Base-by-base conservation (phyloP, 257 asterid genomes). In the Eustoma russellianum region DNA sequence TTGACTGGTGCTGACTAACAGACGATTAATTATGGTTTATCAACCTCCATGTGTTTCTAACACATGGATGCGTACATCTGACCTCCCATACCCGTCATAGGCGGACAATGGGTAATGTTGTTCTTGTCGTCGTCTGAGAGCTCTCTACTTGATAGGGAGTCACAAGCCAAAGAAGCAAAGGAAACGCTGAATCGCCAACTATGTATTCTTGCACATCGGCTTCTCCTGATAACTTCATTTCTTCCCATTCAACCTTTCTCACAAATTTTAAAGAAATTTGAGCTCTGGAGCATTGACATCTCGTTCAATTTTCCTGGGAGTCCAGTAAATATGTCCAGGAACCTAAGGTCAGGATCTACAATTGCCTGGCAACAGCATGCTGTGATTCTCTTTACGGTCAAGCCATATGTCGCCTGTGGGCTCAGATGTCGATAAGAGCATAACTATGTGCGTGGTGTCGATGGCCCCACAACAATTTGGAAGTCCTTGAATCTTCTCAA, bases 401-500 rank as follows among this genome's bases (percentile, higher is more conserved):
- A 72, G 79, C 94, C 94, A 90, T 13, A 66, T 16, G 13, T 73
- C 73, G 4, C 84, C 83, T 41, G 77, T 77, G 7, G 58, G 77
- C 44, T 90, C 88, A 2, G 96, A 86, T 2, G 88, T 67, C 1
- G 98, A 77, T 15, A 90, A 53, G 47, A 69, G 68, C 86, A 90
- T 74, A 1, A 81, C 70, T 28, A 91, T 75, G 24, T 80, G 98
- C 7, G 94, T 83, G 30, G 85, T 68, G 51, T 82, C 94, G 5
- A 86, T 78, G 5, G 87, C 89, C 5, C 98, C 98, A 41, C 94
- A 86, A 52, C 98, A 91, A 63, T 91, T 86, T 0, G 93, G 96
- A 13, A 91, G 78, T 61, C 98, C 96, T 7, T 61, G 67, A n/a
- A 75, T 67, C 48, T 69, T 70, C 63, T 81, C 93, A 9, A 90